Evolutionary conservation across 352 stramenopile species (phyloP), one percentile per base, ranked within the genome.

Genomic region (Phytophthora brassicae): DNA sequence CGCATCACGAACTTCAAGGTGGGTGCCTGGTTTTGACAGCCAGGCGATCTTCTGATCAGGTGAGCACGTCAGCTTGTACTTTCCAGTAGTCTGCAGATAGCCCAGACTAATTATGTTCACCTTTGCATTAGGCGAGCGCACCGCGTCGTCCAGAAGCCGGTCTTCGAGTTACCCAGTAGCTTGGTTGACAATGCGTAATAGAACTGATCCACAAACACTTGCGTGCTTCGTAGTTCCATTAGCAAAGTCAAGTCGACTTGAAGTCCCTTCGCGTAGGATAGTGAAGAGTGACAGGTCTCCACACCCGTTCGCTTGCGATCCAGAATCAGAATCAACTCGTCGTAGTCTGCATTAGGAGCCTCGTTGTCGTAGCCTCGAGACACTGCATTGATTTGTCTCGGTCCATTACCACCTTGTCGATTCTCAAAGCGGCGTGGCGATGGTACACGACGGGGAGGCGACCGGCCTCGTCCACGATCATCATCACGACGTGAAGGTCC

Each of bases 301-400:
- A 16, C 56, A 64, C 2, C 56, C 39, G 19, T 64, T 52, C 3
- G 46, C 36, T 22, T 64, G 56, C 2, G 46, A 64, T 13, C 35
- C 56, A 9, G 56, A 64, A 28, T 53, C 6, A 64, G 6, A 9
- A 53, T 57, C 56, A 45, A 64, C 46, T 52, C 56, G 12, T 53
- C 29, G 7, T 16, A 26, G 20, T 26, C 23, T 43, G 0, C 17
- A 28, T 28, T 19, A 29, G 19, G 6, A 9, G 2, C 8, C 9
- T 29, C n/a, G n/a, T 3, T 46, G 19, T 29, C 19, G 26, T 46
- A 8, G 16, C 12, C 19, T 20, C 16, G 41, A 16, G 1, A 3
- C 2, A 36, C 24, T 36, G 48, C 33, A 24, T 23, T 57, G n/a
- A 19, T 16, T 20, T 20, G 12, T 17, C 35, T 17, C 35, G 35